phyloP scores from a whole-genome alignment of 768 basidiomycete species.

The Sutorius australiensis region DNA sequence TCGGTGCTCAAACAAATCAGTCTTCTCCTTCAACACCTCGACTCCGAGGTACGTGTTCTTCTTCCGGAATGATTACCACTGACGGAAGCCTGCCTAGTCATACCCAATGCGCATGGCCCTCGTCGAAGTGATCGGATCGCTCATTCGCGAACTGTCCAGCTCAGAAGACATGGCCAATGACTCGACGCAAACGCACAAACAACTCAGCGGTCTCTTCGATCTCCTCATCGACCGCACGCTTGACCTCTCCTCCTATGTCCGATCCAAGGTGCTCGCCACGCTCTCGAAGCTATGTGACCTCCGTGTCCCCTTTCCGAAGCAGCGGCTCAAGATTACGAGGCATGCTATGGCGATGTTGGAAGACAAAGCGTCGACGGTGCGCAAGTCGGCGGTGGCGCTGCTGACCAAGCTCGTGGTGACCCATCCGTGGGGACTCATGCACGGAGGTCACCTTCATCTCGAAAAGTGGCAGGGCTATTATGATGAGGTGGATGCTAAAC shows the following conservation, averaged over 20 bases:
- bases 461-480: constrained; percentile 75
- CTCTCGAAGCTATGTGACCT: constrained; percentile 75
- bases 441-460: constrained; percentile 76
- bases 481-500: constrained; percentile 52
- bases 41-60: constrained; percentile 71
- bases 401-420: constrained; percentile 74
- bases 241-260: constrained; percentile 87
- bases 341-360: constrained; percentile 78
- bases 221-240: constrained; percentile 83
- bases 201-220: constrained; percentile 78
- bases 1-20: constrained; percentile 87
- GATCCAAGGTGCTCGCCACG: constrained; percentile 79
- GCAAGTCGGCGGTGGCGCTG: constrained; percentile 77
- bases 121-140: constrained; percentile 81
- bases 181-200: constrained; percentile 51
- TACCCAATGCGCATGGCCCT: constrained; percentile 96
- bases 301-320: constrained; percentile 78
- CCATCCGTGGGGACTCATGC: constrained; percentile 82
- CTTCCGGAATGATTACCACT: background rate
- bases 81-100: constrained; percentile 47
- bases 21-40: constrained; percentile 77
- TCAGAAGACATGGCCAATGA: constrained; percentile 47
- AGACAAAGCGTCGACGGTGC: constrained; percentile 87
- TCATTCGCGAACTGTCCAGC: constrained; percentile 76
- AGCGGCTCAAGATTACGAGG: constrained; percentile 69